Evolutionary conservation across 345 rosid species (phyloP), one percentile per base, ranked within the genome.

Genomic region (Populus pruinosa): DNA sequence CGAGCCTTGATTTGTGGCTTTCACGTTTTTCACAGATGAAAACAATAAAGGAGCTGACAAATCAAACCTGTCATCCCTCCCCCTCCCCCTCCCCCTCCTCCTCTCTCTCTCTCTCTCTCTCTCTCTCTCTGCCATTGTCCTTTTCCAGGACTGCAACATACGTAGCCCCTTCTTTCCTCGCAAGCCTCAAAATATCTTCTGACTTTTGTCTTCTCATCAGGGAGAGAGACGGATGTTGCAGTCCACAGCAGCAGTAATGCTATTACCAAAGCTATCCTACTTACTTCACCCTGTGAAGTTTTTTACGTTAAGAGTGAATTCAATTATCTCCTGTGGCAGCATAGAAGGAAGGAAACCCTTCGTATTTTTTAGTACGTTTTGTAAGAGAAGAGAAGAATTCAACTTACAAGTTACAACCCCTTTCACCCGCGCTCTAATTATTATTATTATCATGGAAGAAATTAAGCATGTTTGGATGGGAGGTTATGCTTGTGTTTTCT

Each of bases 1-100:
- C 79, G 83, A 21, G 87, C 85, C 64, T 33, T 53, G 80, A 76
- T 66, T 44, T 69, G 81, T 85, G 80, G 77, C 76, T 82, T 79
- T 85, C 87, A 85, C 80, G 49, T 76, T 79, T 70, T 74, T 12
- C 33, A 59, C 47, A 35, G 68, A 56, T 23, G 11, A 69, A 2
- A 36, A 73, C 47, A 61, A 29, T 44, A 80, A 17, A 39, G 38
- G 56, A 10, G 36, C 29, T 35, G 50, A 35, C 5, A n/a, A 38
- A 9, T 38, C 36, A 33, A 31, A 8, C 0, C 17, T 29, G 14
- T 20, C 20, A 56, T 21, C 56, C 20, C 2, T 21, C 9, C 2
- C 3, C 55, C 21, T 7, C 0, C 56, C 1, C 8, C 38, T 5
- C 2, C 43, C 8, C 43, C 9, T 8, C 9, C 44, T 21, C 25